A percentile compares a stretch with the other conserved stretches of the same genome.
phyloP scores from a whole-genome alignment of 371 early-diverging fungal genomes.

The Mycotypha africana region DNA sequence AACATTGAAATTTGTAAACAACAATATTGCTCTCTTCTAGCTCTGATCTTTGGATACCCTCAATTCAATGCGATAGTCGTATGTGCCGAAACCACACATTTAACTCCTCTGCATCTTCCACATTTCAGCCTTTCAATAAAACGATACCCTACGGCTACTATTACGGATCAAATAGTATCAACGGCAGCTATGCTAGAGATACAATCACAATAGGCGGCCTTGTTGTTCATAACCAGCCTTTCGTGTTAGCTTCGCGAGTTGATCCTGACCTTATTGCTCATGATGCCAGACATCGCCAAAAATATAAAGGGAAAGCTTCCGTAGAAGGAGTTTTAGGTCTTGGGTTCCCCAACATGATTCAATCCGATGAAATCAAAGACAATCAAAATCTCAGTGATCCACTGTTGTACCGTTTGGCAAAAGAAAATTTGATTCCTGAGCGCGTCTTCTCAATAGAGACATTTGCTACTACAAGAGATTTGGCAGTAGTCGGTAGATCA shows the following conservation, averaged over 20 bases:
- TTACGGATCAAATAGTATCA: slow-evolving; percentile 9
- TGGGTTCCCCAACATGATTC: slow-evolving; percentile 18
- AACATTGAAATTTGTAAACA: neutral
- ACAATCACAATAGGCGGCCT: slow-evolving; percentile 21
- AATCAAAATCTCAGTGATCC: slow-evolving; percentile 18
- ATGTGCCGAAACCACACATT: slow-evolving; percentile 25
- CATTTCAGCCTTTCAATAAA: slow-evolving; percentile 22
- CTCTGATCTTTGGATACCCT: slow-evolving; percentile 35
- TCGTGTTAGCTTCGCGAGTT: neutral
- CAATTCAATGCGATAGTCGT: slow-evolving; percentile 12
- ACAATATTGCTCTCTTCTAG: slow-evolving; percentile 2
- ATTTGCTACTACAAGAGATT: neutral
- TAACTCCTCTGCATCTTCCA: slow-evolving; percentile 20
- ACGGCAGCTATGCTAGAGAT: slow-evolving; percentile 11
- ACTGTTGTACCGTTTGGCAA: slow-evolving; percentile 21
- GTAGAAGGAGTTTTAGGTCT: slow-evolving; percentile 38
- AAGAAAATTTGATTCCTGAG: slow-evolving; percentile 20
- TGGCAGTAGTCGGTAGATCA: too few species aligned
- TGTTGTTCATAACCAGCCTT: neutral
- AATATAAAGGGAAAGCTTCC: too few species aligned
- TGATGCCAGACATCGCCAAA: neutral
- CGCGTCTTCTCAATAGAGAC: slow-evolving; percentile 26
- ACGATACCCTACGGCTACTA: slow-evolving; percentile 31
- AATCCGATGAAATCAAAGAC: neutral
- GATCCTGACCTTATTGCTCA: neutral